Conservation (phyloP, 768 basidiomycete species). For the Calocera cornea region DNA sequence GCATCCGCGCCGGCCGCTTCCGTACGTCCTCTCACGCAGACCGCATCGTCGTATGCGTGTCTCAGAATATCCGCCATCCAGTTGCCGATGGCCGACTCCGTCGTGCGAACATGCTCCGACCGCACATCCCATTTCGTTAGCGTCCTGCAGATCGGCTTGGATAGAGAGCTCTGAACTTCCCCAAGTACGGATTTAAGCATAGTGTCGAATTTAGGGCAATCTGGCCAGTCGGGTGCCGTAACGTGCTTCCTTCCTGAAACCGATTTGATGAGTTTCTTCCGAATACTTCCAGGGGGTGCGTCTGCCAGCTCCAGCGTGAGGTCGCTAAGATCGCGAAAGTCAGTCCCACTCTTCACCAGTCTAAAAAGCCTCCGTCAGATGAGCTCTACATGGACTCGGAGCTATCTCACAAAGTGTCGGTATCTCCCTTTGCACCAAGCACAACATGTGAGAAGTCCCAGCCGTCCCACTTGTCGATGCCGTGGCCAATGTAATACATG, state of each 20-base stretch:
- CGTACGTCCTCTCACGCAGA: slow-evolving; percentile 38
- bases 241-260: slow-evolving; percentile 49
- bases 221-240: slow-evolving; percentile 44
- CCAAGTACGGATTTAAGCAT: slow-evolving; percentile 52
- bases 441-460: slow-evolving; percentile 40
- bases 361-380: background rate
- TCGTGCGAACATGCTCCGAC: slow-evolving; percentile 57
- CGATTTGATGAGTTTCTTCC: slow-evolving; percentile 31
- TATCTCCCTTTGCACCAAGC: slow-evolving; percentile 58
- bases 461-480: slow-evolving; percentile 49
- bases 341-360: slow-evolving; percentile 70
- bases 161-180: slow-evolving; percentile 53
- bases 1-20: slow-evolving; percentile 58
- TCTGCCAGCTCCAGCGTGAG: slow-evolving; percentile 47
- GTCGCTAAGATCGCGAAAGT: slow-evolving; percentile 78
- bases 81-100: slow-evolving; percentile 61
- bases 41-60: slow-evolving; percentile 66
- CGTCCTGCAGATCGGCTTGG: slow-evolving; percentile 62
- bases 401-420: slow-evolving; percentile 48
- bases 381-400: background rate
- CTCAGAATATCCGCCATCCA: slow-evolving; percentile 78
- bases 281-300: slow-evolving; percentile 46
- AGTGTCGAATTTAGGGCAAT: slow-evolving; percentile 40
- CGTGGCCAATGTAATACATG: slow-evolving; percentile 57
- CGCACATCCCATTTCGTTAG: slow-evolving; percentile 55